phyloP scores from a whole-genome alignment of 1,139 yeast genomes.

The Candida sojae region DNA sequence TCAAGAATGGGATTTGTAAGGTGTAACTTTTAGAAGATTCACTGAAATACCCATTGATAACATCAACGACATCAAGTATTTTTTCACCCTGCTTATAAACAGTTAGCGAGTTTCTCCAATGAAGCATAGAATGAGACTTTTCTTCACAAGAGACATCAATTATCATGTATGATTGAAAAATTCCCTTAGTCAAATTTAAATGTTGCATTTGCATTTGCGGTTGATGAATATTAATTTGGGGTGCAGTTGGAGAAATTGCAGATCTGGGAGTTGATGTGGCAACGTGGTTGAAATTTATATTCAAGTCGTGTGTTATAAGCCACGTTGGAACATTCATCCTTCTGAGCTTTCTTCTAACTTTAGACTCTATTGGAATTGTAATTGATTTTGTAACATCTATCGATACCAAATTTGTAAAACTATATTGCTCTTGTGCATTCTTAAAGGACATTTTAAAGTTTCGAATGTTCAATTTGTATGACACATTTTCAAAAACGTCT shows the following conservation, averaged over 20 bases:
- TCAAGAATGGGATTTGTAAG: constrained; percentile 41
- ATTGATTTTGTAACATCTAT: constrained; percentile 4
- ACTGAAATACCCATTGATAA: constrained; percentile 36
- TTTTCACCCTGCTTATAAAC: constrained; percentile 23
- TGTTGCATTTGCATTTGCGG: constrained; percentile 8
- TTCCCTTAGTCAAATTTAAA: constrained; percentile 26
- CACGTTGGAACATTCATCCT: constrained; percentile 12
- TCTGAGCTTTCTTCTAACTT: constrained; percentile 2
- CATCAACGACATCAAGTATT: constrained; percentile 30
- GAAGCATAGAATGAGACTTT: constrained; percentile 20
- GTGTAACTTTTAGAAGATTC: constrained; percentile 21
- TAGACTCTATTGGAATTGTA: constrained; percentile 1
- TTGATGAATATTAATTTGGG: neutral
- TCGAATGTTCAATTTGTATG: constrained; percentile 11
- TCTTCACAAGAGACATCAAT: constrained; percentile 19
- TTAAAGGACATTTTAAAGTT: constrained; percentile 15
- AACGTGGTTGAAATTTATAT: constrained; percentile 11
- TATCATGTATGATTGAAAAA: constrained; percentile 31
- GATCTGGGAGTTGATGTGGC: constrained; percentile 17
- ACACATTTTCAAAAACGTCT: constrained; percentile 15
- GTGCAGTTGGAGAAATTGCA: constrained; percentile 11
- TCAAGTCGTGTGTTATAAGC: constrained; percentile 16
- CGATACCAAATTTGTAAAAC: constrained; percentile 4
- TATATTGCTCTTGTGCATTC: constrained; percentile 4
- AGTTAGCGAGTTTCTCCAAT: constrained; percentile 37